phyloP scores from a whole-genome alignment of 345 rosid species.

The Camelina hispida region DNA sequence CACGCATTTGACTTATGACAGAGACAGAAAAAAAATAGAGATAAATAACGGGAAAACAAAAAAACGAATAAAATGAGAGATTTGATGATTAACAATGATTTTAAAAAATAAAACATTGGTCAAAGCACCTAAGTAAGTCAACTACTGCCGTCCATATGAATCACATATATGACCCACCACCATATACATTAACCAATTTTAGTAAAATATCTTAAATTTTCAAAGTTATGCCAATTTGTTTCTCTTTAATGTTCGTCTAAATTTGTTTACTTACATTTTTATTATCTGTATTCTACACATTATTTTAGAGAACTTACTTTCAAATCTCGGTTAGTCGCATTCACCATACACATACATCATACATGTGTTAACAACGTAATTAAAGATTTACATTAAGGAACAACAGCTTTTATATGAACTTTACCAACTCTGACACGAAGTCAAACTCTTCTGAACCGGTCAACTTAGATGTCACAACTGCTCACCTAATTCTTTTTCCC shows the following conservation, averaged over 20 bases:
- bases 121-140: constrained; percentile 41
- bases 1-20: constrained; percentile 40
- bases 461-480: constrained; percentile 40
- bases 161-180: constrained; percentile 38
- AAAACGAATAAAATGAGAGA: constrained; percentile 18
- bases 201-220: not conserved
- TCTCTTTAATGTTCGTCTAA: constrained; percentile 17
- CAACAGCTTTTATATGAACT: not conserved
- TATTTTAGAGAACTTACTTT: no score
- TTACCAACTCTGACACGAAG: constrained; percentile 31
- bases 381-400: not conserved
- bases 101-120: constrained; percentile 34
- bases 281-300: not conserved
- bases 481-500: constrained; percentile 9
- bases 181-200: constrained; percentile 9
- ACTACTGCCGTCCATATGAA: constrained; percentile 38
- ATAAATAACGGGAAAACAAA: not conserved
- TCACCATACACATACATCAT: not conserved
- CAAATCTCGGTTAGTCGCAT: not conserved
- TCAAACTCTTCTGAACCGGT: constrained; percentile 29
- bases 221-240: not conserved
- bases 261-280: constrained; percentile 5
- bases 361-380: not conserved
- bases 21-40: not conserved
- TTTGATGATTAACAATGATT: constrained; percentile 24